phyloP scores from a whole-genome alignment of 257 asterid genomes.

The Verbascum thapsus region DNA sequence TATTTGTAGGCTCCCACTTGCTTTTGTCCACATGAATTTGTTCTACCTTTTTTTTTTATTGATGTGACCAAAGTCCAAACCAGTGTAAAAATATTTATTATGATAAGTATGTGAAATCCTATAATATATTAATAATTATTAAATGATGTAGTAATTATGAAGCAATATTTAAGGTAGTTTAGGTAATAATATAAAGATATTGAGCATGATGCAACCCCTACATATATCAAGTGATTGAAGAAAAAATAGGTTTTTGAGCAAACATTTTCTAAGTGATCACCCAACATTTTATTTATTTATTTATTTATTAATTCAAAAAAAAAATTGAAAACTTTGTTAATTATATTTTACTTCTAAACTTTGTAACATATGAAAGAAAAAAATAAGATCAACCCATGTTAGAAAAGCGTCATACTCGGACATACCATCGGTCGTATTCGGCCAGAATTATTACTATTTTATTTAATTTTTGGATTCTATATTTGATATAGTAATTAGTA shows the following conservation, averaged over 20 bases:
- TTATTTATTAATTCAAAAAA: too few species aligned
- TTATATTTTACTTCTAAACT: too few species aligned
- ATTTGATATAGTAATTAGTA: too few species aligned
- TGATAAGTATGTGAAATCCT: background rate
- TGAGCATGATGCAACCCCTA: slow-evolving; percentile 3
- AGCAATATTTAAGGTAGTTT: slow-evolving; percentile 12
- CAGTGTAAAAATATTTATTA: background rate
- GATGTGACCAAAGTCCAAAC: background rate
- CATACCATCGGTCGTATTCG: background rate
- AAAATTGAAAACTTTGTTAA: too few species aligned
- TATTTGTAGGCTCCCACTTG: slow-evolving; percentile 42
- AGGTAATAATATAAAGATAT: background rate
- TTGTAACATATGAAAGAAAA: background rate
- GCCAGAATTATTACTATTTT: too few species aligned
- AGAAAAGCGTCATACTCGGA: background rate
- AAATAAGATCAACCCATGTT: background rate
- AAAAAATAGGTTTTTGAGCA: too few species aligned
- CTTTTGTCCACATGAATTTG: slow-evolving; percentile 29
- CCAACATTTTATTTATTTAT: too few species aligned
- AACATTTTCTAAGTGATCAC: too few species aligned
- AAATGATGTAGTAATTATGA: slow-evolving; percentile 20
- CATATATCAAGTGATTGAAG: too few species aligned
- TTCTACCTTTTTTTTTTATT: too few species aligned
- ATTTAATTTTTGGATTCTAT: too few species aligned
- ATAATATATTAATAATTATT: too few species aligned